Evolutionary conservation across 2,329 filamentous ascomycete species (phyloP).

Genomic region (Penicillium polonicum): DNA sequence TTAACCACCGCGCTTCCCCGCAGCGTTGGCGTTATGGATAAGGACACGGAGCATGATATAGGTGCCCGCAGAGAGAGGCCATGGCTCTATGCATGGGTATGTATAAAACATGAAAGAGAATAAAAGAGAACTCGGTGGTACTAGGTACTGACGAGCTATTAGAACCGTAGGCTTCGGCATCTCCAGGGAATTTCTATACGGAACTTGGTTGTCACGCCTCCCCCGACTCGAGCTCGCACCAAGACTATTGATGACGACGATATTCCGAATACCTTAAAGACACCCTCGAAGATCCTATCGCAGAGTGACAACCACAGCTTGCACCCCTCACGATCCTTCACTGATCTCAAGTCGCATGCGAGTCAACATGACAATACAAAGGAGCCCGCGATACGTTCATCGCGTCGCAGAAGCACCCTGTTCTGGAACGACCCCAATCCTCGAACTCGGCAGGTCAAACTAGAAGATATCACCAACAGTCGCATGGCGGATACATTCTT

Average conservation of each 20-base stretch:
- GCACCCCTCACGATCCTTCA: conserved; percentile 60
- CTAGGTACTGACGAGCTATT: conserved; percentile 17
- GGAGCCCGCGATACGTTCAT: conserved; percentile 21
- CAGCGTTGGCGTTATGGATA: conserved; percentile 10
- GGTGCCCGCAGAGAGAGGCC: conserved; percentile 46
- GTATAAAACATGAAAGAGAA: conserved; percentile 33
- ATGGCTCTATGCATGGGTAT: conserved; percentile 54
- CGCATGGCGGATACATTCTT: conserved; percentile 87
- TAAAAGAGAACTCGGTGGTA: background rate
- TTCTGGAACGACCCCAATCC: conserved; percentile 63
- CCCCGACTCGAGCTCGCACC: conserved; percentile 50
- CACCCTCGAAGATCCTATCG: conserved; percentile 64
- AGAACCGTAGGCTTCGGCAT: conserved; percentile 88
- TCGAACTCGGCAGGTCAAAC: conserved; percentile 65
- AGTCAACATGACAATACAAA: conserved; percentile 19
- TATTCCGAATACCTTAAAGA: conserved; percentile 64
- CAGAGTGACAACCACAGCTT: conserved; percentile 50
- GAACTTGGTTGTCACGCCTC: conserved; percentile 70
- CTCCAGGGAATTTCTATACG: conserved; percentile 82
- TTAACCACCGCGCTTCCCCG: conserved; percentile 1
- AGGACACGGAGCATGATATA: conserved; percentile 26
- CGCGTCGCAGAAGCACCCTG: conserved; percentile 58
- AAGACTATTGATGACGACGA: conserved; percentile 75
- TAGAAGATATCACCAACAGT: conserved; percentile 70
- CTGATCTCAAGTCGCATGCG: conserved; percentile 46